Percentiles rank a stretch among this genome's conserved stretches.
These are phyloP conservation scores for Termitomyces sp. DNA, from an alignment of 1,284 basidiomycete species.

Conservation along the genomic window DNA sequence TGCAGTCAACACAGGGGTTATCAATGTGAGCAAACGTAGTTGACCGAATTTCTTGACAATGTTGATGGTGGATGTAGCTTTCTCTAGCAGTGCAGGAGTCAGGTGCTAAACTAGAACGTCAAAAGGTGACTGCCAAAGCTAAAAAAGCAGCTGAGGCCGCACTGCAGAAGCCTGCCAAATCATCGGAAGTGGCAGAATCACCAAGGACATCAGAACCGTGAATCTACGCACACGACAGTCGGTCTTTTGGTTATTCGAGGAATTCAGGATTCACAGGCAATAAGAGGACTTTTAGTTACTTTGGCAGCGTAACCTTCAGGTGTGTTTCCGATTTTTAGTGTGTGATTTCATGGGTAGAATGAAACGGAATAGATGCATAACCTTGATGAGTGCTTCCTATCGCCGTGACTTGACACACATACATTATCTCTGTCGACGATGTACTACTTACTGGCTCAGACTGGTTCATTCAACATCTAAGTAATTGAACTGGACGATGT, in stretches of 20 bases:
- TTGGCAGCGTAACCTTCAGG: background rate
- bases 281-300: background rate
- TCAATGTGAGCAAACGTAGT: conserved; percentile 55
- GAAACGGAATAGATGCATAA: background rate
- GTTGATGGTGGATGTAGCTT: conserved; percentile 38
- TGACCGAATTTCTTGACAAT: background rate
- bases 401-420: too few relatives aligned
- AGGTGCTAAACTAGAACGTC: conserved; percentile 50
- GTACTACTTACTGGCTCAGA: too few relatives aligned
- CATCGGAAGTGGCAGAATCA: background rate
- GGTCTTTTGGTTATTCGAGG: background rate
- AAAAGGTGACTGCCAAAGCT: conserved; percentile 15
- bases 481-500: too few relatives aligned
- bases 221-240: background rate
- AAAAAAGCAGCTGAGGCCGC: conserved; percentile 3
- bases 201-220: background rate
- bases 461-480: too few relatives aligned
- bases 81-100: conserved; percentile 79
- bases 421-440: too few relatives aligned
- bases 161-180: background rate
- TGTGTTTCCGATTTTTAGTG: background rate
- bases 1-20: conserved; percentile 81
- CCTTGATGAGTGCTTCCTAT: background rate
- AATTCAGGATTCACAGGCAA: background rate
- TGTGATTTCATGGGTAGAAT: background rate